Evolutionary conservation across 2,329 filamentous ascomycete genomes (phyloP).

Genomic region (Talaromyces marneffei): DNA sequence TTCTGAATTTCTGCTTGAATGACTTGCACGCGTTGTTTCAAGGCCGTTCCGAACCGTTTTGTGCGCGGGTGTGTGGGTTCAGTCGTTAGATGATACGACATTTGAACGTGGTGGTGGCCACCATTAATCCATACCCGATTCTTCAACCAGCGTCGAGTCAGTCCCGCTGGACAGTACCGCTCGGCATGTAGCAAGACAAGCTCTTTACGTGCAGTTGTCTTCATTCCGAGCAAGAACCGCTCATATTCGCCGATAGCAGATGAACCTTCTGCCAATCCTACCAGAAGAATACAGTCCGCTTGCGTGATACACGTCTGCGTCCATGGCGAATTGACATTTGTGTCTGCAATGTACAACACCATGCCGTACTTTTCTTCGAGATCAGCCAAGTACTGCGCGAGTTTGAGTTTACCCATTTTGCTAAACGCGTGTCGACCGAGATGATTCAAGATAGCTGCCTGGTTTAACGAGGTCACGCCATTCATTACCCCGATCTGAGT

Average conservation of each 20-base stretch:
- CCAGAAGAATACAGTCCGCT: conserved; percentile 89
- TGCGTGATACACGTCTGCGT: conserved; percentile 97
- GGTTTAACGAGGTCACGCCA: conserved; percentile 85
- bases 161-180: conserved; percentile 74
- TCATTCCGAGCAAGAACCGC: conserved; percentile 90
- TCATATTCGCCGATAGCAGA: conserved; percentile 94
- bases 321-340: conserved; percentile 94
- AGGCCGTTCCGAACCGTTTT: conserved; percentile 72
- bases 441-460: conserved; percentile 89
- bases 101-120: conserved; percentile 94
- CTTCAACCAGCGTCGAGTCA: conserved; percentile 82
- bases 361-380: conserved; percentile 95
- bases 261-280: conserved; percentile 84
- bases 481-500: conserved; percentile 84
- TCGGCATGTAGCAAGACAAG: conserved; percentile 85
- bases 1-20: conserved; percentile 97
- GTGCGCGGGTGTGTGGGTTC: conserved; percentile 70
- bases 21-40: conserved; percentile 91
- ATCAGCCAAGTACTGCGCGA: conserved; percentile 93
- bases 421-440: conserved; percentile 94
- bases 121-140: conserved; percentile 98
- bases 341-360: conserved; percentile 93
- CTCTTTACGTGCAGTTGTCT: conserved; percentile 91
- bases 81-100: conserved; percentile 72
- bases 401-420: conserved; percentile 91